These are phyloP conservation scores for Obelidium mucronatum DNA, from an alignment of 192 early-diverging fungal genomes.

Conservation along the genomic window DNA sequence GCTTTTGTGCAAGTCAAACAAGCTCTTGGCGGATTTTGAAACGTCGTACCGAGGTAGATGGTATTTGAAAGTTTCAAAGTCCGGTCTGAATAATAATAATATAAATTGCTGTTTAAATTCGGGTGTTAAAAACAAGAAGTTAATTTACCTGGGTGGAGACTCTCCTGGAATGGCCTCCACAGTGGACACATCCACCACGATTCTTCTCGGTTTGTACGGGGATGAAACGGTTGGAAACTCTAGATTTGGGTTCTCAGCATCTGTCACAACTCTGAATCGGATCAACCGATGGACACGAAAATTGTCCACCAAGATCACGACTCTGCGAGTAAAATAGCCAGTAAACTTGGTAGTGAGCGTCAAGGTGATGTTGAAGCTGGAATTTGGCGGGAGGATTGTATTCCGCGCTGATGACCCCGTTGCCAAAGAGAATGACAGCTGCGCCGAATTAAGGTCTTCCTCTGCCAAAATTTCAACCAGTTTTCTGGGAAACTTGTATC, in stretches of 20 bases:
- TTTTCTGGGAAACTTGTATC: neutral
- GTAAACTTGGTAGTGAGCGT: neutral
- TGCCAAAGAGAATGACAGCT: neutral
- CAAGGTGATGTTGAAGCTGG: neutral
- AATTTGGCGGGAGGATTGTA: neutral
- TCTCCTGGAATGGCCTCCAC: slow-evolving; percentile 2
- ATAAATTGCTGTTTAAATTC: too few species aligned
- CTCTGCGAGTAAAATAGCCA: slow-evolving; percentile 14
- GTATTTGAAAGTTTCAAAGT: slow-evolving; percentile 27
- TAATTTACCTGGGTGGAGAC: slow-evolving; percentile 20
- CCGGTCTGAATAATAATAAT: slow-evolving; percentile 3
- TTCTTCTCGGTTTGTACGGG: slow-evolving; percentile 13
- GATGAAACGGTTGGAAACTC: neutral
- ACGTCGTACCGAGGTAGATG: neutral
- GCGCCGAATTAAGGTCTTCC: neutral
- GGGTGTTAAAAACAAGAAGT: neutral
- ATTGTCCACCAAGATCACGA: slow-evolving; percentile 10
- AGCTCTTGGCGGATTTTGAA: neutral
- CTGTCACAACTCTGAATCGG: slow-evolving; percentile 4
- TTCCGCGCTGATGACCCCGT: neutral
- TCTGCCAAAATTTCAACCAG: neutral
- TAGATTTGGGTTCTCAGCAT: slow-evolving; percentile 1
- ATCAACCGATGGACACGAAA: neutral
- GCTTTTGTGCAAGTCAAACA: neutral
- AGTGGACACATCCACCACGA: neutral